These are phyloP conservation scores for Penicillium desertorum DNA, from an alignment of 495 filamentous ascomycete genomes.

Conservation along the genomic window DNA sequence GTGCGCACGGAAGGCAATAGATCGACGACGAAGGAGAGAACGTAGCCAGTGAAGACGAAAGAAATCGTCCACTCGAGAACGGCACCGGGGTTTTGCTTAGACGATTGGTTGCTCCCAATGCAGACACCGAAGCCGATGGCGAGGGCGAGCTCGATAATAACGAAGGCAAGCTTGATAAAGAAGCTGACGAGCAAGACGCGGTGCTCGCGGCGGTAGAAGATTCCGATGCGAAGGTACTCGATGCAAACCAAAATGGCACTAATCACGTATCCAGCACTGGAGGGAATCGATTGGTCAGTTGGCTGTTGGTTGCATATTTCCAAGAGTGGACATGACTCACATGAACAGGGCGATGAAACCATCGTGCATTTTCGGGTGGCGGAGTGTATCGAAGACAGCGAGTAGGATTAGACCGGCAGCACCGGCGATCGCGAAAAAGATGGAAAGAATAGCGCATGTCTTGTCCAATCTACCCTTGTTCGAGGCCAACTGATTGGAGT, in stretches of 20 bases:
- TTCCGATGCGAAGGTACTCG: conserved; percentile 83
- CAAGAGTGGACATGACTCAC: conserved; percentile 38
- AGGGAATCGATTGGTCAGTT: conserved; percentile 9
- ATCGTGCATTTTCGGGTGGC: conserved; percentile 65
- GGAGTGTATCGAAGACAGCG: conserved; percentile 76
- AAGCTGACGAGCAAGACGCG: conserved; percentile 72
- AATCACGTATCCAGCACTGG: conserved; percentile 59
- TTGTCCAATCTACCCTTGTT: conserved; percentile 71
- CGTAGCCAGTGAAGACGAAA: conserved; percentile 86
- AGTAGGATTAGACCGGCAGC: conserved; percentile 78
- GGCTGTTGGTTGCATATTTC: background rate
- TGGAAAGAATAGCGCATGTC: conserved; percentile 62
- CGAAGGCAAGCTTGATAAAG: conserved; percentile 77
- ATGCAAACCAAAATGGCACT: conserved; percentile 81
- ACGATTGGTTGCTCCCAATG: conserved; percentile 34
- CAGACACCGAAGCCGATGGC: conserved; percentile 61
- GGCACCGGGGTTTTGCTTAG: conserved; percentile 54
- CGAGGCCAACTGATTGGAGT: conserved; percentile 66
- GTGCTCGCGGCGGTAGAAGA: conserved; percentile 67
- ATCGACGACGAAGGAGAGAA: conserved; percentile 86
- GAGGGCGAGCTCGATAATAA: conserved; percentile 73
- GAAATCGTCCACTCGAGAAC: conserved; percentile 81
- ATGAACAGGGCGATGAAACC: conserved; percentile 83
- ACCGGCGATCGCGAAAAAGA: conserved; percentile 73
- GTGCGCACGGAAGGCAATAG: conserved; percentile 75